Evolutionary conservation across 1,284 basidiomycete genomes (phyloP), one percentile per base, ranked within the genome.

Genomic region (Austropuccinia psidii): DNA sequence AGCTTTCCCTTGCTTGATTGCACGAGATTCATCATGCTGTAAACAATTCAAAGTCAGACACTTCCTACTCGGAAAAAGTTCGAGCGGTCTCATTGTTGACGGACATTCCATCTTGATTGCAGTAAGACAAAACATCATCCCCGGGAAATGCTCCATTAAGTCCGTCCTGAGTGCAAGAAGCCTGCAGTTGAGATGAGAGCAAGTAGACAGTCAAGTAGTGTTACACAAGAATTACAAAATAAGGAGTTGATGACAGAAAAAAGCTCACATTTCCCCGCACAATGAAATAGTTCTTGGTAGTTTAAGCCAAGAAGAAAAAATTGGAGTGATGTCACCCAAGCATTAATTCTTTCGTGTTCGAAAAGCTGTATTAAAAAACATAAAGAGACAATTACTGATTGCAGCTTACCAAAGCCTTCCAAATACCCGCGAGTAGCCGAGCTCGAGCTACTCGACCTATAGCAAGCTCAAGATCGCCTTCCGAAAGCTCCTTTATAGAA

Each of bases 1-100:
- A 73, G 37, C 57, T 65, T 52, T 29, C 39, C 49, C 1, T 73
- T 29, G n/a, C 33, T 31, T 19, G 70, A 64, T 55, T 65, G 58
- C 13, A 73, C 61, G 37, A 73, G 52, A 15, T 41, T 52, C 58
- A 73, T 64, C 70, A 73, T 73, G 24, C 70, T 73, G 15, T 24
- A 24, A 37, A n/a, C 33, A 9, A 13, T 24, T 11, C 11, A 27
- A 64, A 27, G 39, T 52, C 24, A 15, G 50, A 21, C 6, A 3
- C 5, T 54, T 54, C 27, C 15, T 21, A 15, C 31, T 54, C 52
- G 2, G 52, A 52, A 29, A 54, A 24, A 5, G 27, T 49, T 13
- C 19, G 19, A 3, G 19, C 24, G 19, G 45, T 49, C 11, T 49
- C 45, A 24, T n/a, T 45, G 43, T n/a, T 11, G 43, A 54, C 27